Conservation (phyloP, 2,329 filamentous ascomycete genomes). For the Neonectria neomacrospora region DNA sequence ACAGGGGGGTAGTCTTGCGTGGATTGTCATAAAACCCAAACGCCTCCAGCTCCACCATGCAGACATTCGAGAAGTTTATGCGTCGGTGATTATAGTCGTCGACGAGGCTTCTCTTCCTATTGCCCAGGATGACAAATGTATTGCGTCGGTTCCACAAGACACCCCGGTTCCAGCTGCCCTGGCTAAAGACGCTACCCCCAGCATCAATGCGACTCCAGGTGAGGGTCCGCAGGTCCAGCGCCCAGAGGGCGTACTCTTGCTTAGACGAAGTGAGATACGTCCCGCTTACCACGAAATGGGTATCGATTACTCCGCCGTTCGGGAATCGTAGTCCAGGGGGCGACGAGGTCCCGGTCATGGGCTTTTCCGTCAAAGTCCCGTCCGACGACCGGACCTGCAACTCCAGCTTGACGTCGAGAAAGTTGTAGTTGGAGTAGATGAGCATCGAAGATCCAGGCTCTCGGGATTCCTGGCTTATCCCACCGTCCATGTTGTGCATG, state of each 20-base stretch:
- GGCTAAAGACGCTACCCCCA: constrained; percentile 91
- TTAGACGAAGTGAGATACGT: constrained; percentile 98
- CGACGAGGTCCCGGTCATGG: constrained; percentile 87
- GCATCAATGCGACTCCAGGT: constrained; percentile 98
- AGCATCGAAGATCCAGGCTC: constrained; percentile 81
- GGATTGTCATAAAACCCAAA: constrained; percentile 98
- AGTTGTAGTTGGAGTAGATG: constrained; percentile 99
- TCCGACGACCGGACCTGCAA: constrained; percentile 88
- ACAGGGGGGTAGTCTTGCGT: constrained; percentile 79
- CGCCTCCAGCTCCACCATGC: constrained; percentile 95
- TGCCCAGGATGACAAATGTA: constrained; percentile 94
- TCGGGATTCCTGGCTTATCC: constrained; percentile 63
- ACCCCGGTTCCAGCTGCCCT: constrained; percentile 97
- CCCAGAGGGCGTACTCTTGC: constrained; percentile 98
- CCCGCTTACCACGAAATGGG: constrained; percentile 95
- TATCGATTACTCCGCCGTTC: constrained; percentile 94
- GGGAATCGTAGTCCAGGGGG: constrained; percentile 94
- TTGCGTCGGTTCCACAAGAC: constrained; percentile 94
- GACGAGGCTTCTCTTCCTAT: constrained; percentile 90
- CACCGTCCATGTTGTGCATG: constrained; percentile 55
- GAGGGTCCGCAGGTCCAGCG: constrained; percentile 85
- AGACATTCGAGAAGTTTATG: constrained; percentile 97
- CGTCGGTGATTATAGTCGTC: constrained; percentile 98
- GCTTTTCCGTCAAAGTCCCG: constrained; percentile 84
- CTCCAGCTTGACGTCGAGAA: constrained; percentile 95